Base-by-base conservation (phyloP, 495 filamentous ascomycete species). In the Cercophora sp. region DNA sequence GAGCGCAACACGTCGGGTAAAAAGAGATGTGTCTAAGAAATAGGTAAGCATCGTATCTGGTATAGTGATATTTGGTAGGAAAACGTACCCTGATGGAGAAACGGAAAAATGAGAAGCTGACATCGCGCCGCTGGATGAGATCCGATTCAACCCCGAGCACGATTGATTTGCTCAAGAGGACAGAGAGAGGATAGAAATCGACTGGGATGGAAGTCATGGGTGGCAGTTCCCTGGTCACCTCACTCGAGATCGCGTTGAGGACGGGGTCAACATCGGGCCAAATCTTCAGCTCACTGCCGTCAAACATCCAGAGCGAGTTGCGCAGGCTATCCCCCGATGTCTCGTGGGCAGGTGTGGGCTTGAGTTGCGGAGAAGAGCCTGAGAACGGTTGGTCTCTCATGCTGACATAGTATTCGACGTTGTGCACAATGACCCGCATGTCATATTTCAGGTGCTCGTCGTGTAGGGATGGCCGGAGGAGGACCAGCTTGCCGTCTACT, bases 131-230 rank as follows among this genome's bases (percentile, higher is more conserved):
- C 67, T 97, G 93, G 29, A 91, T 84, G 51, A 96, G 76, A 52
- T 99, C 94, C 5, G 91, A 81, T 61, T 99, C 94, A 22, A 97
- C 80, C 2, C 93, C 94, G 22, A 97, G 73, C 4, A 96, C 75
- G 52, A 99, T 87, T 1, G 87, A 92, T 61, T 95, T 96, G 43
- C 80, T 80, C 13, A 95, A 67, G 0, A 96, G 71, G 0, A 90
- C 77, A 2, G 91, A 93, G n/a, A 96, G 72, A 2, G 94, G 94
- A 66, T 96, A 97, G 67, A 99, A 97, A 64, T 99, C 94, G 8
- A 85, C 68, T 4, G 77, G 68, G 24, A 91, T 77, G 11, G 79
- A 78, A 5, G 95, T 81, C 26, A 84, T 74, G 6, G 75, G 59
- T 0, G 85, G 85, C 5, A 88, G 59, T 43, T 88, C 85, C 27